These are phyloP conservation scores for Sambucus nigra DNA, from an alignment of 129 eudicot genomes.

Conservation along the genomic window DNA sequence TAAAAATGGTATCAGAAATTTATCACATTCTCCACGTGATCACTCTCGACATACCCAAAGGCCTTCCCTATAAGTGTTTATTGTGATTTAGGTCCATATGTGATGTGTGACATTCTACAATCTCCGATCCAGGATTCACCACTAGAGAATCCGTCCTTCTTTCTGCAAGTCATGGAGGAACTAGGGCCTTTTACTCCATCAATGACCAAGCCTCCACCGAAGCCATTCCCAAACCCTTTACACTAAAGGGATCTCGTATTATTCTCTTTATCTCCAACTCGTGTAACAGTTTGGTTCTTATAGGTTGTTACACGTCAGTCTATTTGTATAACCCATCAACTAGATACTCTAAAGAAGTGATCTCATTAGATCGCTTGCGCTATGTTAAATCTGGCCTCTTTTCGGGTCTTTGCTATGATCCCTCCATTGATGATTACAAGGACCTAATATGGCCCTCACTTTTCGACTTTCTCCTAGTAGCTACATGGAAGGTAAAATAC, in stretches of 20 bases:
- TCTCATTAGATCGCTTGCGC: background rate
- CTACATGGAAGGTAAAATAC: background rate
- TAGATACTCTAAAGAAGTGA: background rate
- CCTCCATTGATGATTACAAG: background rate
- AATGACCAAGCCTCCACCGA: background rate
- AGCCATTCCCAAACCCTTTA: background rate
- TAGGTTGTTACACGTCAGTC: background rate
- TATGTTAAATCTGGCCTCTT: background rate
- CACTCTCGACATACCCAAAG: background rate
- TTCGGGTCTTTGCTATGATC: background rate
- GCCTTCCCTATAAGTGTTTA: background rate
- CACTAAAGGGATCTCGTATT: background rate
- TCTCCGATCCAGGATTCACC: background rate
- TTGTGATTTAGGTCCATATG: background rate
- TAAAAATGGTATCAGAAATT: too few relatives aligned
- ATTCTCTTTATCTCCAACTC: background rate
- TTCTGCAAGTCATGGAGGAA: background rate
- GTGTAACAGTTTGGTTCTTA: background rate
- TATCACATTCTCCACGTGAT: too few relatives aligned
- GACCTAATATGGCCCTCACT: background rate
- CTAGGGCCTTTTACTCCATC: background rate
- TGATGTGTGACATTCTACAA: background rate
- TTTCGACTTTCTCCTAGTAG: background rate
- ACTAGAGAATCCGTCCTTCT: background rate
- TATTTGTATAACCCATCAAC: background rate